Base-by-base conservation (phyloP, 208 protist species). In the Porcisia hertigi region DNA sequence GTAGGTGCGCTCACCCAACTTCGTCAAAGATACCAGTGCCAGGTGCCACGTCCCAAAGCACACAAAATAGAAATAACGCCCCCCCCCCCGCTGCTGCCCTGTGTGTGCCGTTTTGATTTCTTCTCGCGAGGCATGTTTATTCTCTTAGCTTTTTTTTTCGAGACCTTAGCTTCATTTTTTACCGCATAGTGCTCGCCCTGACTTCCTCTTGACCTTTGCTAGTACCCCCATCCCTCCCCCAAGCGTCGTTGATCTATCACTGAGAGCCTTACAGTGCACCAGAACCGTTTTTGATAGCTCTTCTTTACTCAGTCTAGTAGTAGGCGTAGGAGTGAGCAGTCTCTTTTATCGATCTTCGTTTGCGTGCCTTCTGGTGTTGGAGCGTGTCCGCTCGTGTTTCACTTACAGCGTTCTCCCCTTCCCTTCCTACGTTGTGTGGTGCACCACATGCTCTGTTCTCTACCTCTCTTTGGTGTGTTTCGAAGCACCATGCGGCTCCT, bases 401-500 rank as follows among this genome's bases (percentile, higher is more conserved):
- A 6, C 25, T 54, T 55, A 53, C 49, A 25, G 23, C 20, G 23
- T 52, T 20, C 25, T 54, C 55, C 30, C 43, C 34, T 41, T 52
- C 11, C 14, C 39, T n/a, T 41, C 8, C 23, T 25, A 25, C 52
- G 16, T 55, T 78, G 36, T 43, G 39, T 64, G n/a, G 25, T 11
- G n/a, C 23, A 7, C 54, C 16, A 47, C 43, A 82, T 82, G 78
- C 54, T 82, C 62, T 58, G 20, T 36, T 71, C 78, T 74, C 72
- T 66, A 75, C 63, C 34, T 36, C 60, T 82, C 63, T 80, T 84
- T 36, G 36, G 83, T 47, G 80, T 80, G n/a, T 82, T 97, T 49
- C 82, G 89, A 54, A 64, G 70, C 70, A 97, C 88, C 5, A n/a
- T 58, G 47, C 65, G 77, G 25, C 75, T 88, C 47, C 73, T 82